Percentiles rank a stretch among this genome's conserved stretches.
These are phyloP conservation scores for Lactarius pseudohatsudake DNA, from an alignment of 768 basidiomycete genomes.

Conservation along the genomic window DNA sequence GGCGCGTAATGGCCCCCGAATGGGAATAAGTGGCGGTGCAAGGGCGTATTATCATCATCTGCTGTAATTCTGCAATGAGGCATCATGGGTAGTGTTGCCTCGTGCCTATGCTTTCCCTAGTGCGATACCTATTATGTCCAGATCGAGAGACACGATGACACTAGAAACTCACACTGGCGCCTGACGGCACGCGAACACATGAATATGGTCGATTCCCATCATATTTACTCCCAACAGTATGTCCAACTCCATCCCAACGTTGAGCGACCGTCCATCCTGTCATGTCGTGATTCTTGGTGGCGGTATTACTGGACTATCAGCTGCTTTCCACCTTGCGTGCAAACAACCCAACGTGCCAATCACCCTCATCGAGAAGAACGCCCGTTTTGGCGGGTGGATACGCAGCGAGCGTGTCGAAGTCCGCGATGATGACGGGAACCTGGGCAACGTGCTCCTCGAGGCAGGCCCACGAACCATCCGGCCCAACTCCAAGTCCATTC, in stretches of 20 bases:
- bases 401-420: slow-evolving; percentile 55
- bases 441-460: slow-evolving; percentile 64
- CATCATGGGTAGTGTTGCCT: slow-evolving; percentile 10
- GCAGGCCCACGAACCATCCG: slow-evolving; percentile 84
- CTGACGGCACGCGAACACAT: not conserved
- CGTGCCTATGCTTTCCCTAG: slow-evolving; percentile 12
- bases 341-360: slow-evolving; percentile 60
- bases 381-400: slow-evolving; percentile 85
- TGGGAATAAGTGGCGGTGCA: slow-evolving; percentile 32
- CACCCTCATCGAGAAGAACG: slow-evolving; percentile 65
- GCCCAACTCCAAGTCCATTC: slow-evolving; percentile 67
- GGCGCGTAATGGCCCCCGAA: slow-evolving; percentile 65
- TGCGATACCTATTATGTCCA: slow-evolving; percentile 12
- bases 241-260: slow-evolving; percentile 2
- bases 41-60: slow-evolving; percentile 19
- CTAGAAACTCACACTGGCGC: not conserved
- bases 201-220: not conserved
- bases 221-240: not conserved
- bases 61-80: slow-evolving; percentile 16
- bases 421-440: slow-evolving; percentile 31
- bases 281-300: slow-evolving; percentile 74
- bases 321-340: slow-evolving; percentile 74
- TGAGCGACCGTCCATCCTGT: not conserved
- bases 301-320: slow-evolving; percentile 77
- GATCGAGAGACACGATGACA: not conserved